These are phyloP conservation scores for Fagopyrum homotropicum DNA, from an alignment of 148 eudicot genomes.

Conservation along the genomic window DNA sequence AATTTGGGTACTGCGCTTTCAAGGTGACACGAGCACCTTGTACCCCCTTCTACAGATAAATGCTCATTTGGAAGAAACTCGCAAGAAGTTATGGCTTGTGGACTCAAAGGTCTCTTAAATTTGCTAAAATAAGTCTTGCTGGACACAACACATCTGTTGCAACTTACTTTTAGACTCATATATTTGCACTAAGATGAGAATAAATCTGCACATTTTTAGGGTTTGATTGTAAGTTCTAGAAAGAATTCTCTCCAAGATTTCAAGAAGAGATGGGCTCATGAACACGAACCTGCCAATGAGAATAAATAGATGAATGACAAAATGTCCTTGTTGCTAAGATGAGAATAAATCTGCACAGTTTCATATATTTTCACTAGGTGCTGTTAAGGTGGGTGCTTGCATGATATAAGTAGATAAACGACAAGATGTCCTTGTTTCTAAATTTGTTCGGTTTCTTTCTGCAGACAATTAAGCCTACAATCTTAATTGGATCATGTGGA, in stretches of 20 bases:
- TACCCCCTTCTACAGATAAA: slow-evolving; percentile 33
- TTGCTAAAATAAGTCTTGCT: background rate
- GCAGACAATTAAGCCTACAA: slow-evolving; percentile 79
- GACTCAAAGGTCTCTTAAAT: slow-evolving; percentile 64
- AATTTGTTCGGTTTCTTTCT: background rate
- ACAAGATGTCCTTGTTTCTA: background rate
- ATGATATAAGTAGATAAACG: background rate
- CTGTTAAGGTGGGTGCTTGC: slow-evolving; percentile 57
- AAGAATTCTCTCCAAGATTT: slow-evolving; percentile 82
- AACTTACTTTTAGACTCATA: background rate
- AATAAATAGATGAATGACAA: too few species aligned
- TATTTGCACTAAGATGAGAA: background rate
- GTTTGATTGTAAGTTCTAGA: slow-evolving; percentile 75
- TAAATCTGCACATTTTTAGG: slow-evolving; percentile 37
- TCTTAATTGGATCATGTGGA: slow-evolving; percentile 85
- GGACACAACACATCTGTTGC: too few species aligned
- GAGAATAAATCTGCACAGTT: too few species aligned
- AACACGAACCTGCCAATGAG: slow-evolving; percentile 51
- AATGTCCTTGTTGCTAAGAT: too few species aligned
- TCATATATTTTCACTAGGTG: slow-evolving; percentile 37
- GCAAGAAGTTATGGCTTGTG: slow-evolving; percentile 93
- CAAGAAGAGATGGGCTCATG: slow-evolving; percentile 98
- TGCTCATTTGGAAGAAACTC: slow-evolving; percentile 63
- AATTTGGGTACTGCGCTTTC: too few species aligned
- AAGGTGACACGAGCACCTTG: too few species aligned